phyloP scores from a whole-genome alignment of 305 asterid genomes.

The Plantago coronopus region DNA sequence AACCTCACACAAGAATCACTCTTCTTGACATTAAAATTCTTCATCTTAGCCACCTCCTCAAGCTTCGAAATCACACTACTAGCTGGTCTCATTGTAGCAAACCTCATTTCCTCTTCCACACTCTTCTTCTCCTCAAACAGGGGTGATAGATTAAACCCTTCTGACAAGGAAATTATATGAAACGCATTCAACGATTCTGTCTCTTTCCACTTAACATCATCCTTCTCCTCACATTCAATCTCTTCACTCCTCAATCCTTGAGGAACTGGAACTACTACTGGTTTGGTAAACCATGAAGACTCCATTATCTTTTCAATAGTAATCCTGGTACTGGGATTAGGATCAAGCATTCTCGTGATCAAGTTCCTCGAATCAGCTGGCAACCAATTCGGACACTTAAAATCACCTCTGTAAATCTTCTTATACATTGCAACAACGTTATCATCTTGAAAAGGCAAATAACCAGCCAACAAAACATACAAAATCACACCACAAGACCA shows the following conservation, averaged over 20 bases:
- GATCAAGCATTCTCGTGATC: constrained; percentile 76
- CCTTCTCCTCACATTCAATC: constrained; percentile 26
- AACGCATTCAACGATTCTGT: constrained; percentile 67
- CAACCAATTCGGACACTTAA: constrained; percentile 94
- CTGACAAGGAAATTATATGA: constrained; percentile 73
- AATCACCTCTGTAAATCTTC: constrained; percentile 76
- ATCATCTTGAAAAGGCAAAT: constrained; percentile 72
- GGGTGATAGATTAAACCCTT: constrained; percentile 73
- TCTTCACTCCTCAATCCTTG: constrained; percentile 21
- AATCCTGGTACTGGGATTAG: constrained; percentile 59
- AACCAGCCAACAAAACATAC: constrained; percentile 68
- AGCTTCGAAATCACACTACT: constrained; percentile 68
- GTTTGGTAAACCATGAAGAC: constrained; percentile 72
- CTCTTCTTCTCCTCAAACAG: constrained; percentile 67
- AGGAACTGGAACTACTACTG: constrained; percentile 26
- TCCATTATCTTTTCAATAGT: constrained; percentile 60
- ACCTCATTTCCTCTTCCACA: constrained; percentile 52
- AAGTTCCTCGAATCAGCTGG: constrained; percentile 64
- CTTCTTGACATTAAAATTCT: constrained; percentile 62
- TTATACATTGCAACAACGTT: constrained; percentile 63
- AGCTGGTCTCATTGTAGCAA: constrained; percentile 62
- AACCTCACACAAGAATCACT: constrained; percentile 62
- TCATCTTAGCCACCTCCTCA: constrained; percentile 66
- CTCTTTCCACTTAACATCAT: constrained; percentile 38
- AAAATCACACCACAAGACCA: constrained; percentile 93